Evolutionary conservation across 2,329 filamentous ascomycete genomes (phyloP), one percentile per base, ranked within the genome.

Genomic region (Pochonia chlamydosporia): DNA sequence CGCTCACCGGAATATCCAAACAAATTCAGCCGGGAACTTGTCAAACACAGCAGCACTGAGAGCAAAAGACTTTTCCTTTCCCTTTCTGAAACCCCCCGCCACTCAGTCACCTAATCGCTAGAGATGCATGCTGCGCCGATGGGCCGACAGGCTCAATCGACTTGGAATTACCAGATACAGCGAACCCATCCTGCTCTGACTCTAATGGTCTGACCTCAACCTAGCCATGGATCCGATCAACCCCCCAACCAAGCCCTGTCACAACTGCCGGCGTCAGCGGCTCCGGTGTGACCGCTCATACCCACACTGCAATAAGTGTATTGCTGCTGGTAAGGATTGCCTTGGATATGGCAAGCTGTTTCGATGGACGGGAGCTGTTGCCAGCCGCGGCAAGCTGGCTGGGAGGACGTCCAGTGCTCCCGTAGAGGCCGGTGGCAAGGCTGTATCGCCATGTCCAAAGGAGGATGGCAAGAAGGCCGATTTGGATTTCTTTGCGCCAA

Each of bases 261-360:
- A 79, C 64, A 78, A 76, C 63, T 79, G 75, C 59, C 71, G 75
- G 44, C 72, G 73, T 46, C 70, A 70, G 51, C 69, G 75, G 47
- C 71, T 76, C 59, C 73, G 73, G 53, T 79, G 75, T 61, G 75
- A 79, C 56, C 68, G 72, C 43, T 70, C 73, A 30, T 62, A 72
- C 39, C 75, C 75, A 43, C 67, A 69, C 51, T 78, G 75, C 60
- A 68, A 71, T 55, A 78, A 78, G 64, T 78, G 75, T 51, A 55
- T 64, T 44, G 65, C 66, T 36, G 66, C 70, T 16, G 74, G 73
- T 28, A 65, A 70, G 52, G 72, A 77, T 52, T 79, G 75, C 53
- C 67, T 77, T 30, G 75, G 75, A 28, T 78, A 78, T 51, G 73
- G 73, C 33, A 73, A 73, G 56, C 62, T 78, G 33, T 74, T 77